These are phyloP conservation scores for Rossbeevera mucosa DNA, from an alignment of 768 basidiomycete genomes.

Conservation along the genomic window DNA sequence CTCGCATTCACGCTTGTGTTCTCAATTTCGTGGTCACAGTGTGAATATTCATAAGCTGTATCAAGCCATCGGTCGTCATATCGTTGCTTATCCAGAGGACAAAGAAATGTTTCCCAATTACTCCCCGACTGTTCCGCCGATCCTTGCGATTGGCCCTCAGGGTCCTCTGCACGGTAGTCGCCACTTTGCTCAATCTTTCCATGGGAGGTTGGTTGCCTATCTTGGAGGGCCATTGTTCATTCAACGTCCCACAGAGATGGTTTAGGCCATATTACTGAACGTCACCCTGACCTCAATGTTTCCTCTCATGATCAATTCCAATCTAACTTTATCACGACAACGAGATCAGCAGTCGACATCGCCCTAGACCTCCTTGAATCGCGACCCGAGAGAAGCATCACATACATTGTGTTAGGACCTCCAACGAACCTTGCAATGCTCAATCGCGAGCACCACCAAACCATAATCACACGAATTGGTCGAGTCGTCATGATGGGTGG, in stretches of 20 bases:
- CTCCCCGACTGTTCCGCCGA: constrained; percentile 44
- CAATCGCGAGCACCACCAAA: constrained; percentile 48
- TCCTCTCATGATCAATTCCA: constrained; percentile 22
- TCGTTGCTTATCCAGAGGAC: constrained; percentile 52
- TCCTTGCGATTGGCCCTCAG: constrained; percentile 59
- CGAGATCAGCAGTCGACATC: constrained; percentile 48
- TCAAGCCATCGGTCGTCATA: constrained; percentile 56
- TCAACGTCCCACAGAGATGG: constrained; percentile 52
- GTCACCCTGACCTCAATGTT: constrained; percentile 61
- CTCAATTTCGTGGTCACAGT: constrained; percentile 34
- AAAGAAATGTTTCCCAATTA: constrained; percentile 60
- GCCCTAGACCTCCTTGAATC: constrained; percentile 51
- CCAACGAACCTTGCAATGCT: constrained; percentile 76
- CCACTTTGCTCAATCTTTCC: constrained; percentile 81
- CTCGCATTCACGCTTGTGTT: neutral
- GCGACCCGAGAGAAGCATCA: constrained; percentile 49
- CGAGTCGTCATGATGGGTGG: constrained; percentile 93
- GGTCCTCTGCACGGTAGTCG: constrained; percentile 67
- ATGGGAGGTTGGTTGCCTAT: constrained; percentile 53
- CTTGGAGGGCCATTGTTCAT: neutral
- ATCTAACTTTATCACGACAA: constrained; percentile 45
- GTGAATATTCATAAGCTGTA: constrained; percentile 74
- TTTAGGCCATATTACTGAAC: constrained; percentile 51
- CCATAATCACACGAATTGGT: constrained; percentile 57
- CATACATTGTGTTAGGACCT: constrained; percentile 72